Evolutionary conservation across 164 flowering plant genomes (phyloP).

Genomic region (Dillenia turbinata): DNA sequence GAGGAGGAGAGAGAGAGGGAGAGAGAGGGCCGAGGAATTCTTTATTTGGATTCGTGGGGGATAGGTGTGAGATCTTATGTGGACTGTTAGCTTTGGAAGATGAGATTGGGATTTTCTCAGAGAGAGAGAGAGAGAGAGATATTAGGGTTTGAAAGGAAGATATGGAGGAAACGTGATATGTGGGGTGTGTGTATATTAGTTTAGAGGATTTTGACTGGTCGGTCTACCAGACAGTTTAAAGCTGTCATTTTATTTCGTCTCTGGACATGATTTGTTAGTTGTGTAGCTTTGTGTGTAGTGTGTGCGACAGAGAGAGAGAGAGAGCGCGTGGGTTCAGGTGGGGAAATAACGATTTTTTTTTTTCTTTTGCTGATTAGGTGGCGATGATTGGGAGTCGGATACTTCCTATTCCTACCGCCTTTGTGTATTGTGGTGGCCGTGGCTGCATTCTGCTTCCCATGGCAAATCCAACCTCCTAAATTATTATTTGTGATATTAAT

Average conservation of each 20-base stretch:
- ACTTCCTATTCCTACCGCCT: not conserved
- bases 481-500: no score
- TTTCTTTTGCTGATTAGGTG: not conserved
- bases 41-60: conserved; percentile 3
- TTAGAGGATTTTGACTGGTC: conserved; percentile 48
- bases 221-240: conserved; percentile 52
- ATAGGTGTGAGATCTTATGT: conserved; percentile 1
- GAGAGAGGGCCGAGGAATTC: not conserved
- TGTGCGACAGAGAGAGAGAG: not conserved
- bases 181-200: not conserved
- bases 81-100: conserved; percentile 15
- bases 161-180: not conserved
- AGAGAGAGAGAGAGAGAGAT: conserved; percentile 1
- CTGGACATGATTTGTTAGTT: conserved; percentile 14
- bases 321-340: no score
- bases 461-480: no score
- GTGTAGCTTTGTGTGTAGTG: not conserved
- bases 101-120: not conserved
- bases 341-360: no score
- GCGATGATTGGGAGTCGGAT: not conserved
- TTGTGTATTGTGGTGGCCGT: not conserved
- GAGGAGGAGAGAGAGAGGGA: not conserved
- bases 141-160: not conserved
- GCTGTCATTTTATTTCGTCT: not conserved
- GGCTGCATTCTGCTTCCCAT: no score